phyloP scores from a whole-genome alignment of 805 yeast species.

The Candida incommunis region DNA sequence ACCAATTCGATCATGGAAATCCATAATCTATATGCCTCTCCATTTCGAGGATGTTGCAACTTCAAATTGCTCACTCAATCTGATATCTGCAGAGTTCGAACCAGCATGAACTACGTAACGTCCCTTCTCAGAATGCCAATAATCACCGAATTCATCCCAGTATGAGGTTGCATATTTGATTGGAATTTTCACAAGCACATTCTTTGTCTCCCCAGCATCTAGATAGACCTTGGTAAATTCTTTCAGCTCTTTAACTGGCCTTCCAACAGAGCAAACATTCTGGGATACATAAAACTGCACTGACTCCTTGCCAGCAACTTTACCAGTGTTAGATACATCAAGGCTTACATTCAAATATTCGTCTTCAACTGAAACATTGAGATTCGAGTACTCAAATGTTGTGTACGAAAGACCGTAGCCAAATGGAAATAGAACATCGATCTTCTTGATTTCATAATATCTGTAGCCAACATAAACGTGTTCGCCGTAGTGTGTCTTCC shows the following conservation, averaged over 20 bases:
- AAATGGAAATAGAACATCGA: constrained; percentile 41
- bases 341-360: constrained; percentile 18
- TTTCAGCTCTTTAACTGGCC: constrained; percentile 48
- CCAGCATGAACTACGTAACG: constrained; percentile 24
- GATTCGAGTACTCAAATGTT: constrained; percentile 24
- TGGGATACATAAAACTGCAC: constrained; percentile 37
- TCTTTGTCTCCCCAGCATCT: constrained; percentile 28
- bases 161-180: constrained; percentile 39
- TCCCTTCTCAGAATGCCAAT: constrained; percentile 40
- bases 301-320: constrained; percentile 34
- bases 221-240: constrained; percentile 37
- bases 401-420: constrained; percentile 54
- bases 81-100: constrained; percentile 4
- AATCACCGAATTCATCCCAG: constrained; percentile 32
- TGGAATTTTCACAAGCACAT: constrained; percentile 24
- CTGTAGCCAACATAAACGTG: constrained; percentile 53
- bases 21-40: not conserved
- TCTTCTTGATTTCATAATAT: constrained; percentile 38
- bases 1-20: too few relatives aligned
- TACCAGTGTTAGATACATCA: constrained; percentile 35
- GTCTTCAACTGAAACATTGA: constrained; percentile 2
- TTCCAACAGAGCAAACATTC: constrained; percentile 23
- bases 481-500: constrained; percentile 47
- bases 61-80: not conserved
- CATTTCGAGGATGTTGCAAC: not conserved